These are phyloP conservation scores for Hawksworthiomyces lignivorus DNA, from an alignment of 2,329 filamentous ascomycete genomes.

Conservation along the genomic window DNA sequence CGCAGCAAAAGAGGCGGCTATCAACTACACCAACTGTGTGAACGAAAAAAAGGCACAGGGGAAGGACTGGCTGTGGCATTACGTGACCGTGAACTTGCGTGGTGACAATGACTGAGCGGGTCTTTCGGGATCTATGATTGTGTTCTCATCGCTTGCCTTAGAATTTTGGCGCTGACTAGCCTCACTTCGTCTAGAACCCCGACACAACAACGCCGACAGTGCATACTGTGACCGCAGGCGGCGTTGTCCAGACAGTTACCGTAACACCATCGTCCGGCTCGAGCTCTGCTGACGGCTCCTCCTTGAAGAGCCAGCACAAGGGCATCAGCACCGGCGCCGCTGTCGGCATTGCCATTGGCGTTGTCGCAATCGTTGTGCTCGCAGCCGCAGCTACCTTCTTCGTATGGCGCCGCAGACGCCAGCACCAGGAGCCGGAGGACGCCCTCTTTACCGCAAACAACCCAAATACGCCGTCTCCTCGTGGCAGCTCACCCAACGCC, in stretches of 20 bases:
- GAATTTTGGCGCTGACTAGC: neutral
- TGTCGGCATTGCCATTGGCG: conserved; percentile 45
- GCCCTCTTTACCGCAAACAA: conserved; percentile 31
- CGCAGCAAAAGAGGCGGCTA: too few species aligned
- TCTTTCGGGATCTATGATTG: too few species aligned
- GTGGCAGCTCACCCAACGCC: conserved; percentile 44
- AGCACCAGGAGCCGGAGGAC: conserved; percentile 33
- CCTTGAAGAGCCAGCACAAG: conserved; percentile 14
- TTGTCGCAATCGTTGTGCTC: conserved; percentile 24
- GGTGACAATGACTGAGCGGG: neutral
- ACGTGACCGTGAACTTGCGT: conserved; percentile 4
- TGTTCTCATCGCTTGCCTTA: too few species aligned
- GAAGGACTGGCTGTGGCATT: conserved; percentile 1
- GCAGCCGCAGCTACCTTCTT: conserved; percentile 32
- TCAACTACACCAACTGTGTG: too few species aligned
- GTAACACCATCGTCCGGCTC: conserved; percentile 32
- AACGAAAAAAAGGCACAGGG: conserved; percentile 1
- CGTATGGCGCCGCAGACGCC: conserved; percentile 28
- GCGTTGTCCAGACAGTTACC: conserved; percentile 47
- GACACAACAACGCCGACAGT: conserved; percentile 23
- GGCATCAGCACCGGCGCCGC: conserved; percentile 39
- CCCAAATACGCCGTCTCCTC: conserved; percentile 29
- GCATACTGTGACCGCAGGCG: conserved; percentile 48
- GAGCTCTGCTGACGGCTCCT: neutral
- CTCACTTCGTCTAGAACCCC: neutral